A percentile compares a stretch with the other conserved stretches of the same genome.
Evolutionary conservation across 495 filamentous ascomycete genomes (phyloP).

Genomic region (Talaromyces liani): DNA sequence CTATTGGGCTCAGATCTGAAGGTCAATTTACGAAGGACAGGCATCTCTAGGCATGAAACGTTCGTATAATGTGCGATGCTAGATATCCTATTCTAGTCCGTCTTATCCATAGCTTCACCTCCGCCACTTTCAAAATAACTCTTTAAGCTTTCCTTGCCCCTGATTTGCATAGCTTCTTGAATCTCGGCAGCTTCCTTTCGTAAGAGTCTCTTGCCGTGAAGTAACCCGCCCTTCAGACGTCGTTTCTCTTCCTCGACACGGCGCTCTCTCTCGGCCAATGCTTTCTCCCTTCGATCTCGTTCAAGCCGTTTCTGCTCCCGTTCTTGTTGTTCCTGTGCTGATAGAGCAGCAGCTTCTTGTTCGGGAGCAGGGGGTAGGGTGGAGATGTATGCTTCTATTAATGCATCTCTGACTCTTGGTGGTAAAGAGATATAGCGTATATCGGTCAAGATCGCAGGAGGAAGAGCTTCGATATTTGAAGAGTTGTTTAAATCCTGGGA

Average conservation of each 20-base stretch:
- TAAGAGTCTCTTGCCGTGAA: constrained; percentile 58
- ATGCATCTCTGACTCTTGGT: constrained; percentile 57
- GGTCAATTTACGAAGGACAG: neutral
- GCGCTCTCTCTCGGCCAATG: constrained; percentile 66
- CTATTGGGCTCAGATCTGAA: neutral
- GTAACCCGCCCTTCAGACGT: constrained; percentile 55
- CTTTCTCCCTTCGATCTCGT: constrained; percentile 61
- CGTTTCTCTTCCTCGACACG: constrained; percentile 69
- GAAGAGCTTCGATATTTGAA: constrained; percentile 56
- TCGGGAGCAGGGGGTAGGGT: constrained; percentile 62
- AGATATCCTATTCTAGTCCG: neutral
- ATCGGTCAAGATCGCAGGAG: constrained; percentile 62
- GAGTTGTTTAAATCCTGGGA: constrained; percentile 57
- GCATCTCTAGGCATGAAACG: neutral
- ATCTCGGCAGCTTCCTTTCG: constrained; percentile 73
- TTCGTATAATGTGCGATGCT: neutral
- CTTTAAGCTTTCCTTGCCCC: constrained; percentile 61
- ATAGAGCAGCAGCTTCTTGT: constrained; percentile 30
- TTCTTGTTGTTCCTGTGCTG: constrained; percentile 53
- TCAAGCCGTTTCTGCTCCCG: constrained; percentile 55
- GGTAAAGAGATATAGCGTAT: constrained; percentile 75
- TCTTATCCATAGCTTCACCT: neutral
- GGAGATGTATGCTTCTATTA: constrained; percentile 71
- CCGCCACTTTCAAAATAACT: constrained; percentile 46
- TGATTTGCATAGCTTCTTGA: constrained; percentile 66